Conservation (phyloP, 106 monocot species). For the Alisma plantagoaquatica region DNA sequence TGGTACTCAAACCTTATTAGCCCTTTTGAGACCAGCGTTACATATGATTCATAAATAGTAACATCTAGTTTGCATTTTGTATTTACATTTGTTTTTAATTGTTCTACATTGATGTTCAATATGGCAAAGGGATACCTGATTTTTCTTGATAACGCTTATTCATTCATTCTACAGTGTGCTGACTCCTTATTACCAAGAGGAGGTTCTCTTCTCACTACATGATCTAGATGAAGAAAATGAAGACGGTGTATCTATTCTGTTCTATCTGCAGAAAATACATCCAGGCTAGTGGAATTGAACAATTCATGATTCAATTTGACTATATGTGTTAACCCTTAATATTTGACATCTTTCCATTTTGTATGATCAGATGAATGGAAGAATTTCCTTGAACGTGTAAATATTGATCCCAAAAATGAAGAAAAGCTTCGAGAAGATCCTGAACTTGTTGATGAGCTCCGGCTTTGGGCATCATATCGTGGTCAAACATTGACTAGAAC, state of each 20-base stretch:
- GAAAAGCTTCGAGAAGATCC: conserved; percentile 40
- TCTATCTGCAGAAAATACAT: conserved; percentile 91
- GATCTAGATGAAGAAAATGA: conserved; percentile 68
- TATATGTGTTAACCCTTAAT: no score
- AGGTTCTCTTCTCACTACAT: conserved; percentile 63
- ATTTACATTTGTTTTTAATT: no score
- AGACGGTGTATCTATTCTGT: conserved; percentile 93
- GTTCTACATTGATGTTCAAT: no score
- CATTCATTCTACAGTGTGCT: conserved; percentile 48
- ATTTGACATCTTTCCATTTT: no score
- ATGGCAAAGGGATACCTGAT: no score
- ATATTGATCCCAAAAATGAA: conserved; percentile 27
- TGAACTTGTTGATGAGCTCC: conserved; percentile 55
- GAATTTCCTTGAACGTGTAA: conserved; percentile 53
- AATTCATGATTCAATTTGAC: no score
- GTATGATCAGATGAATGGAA: conserved; percentile 66
- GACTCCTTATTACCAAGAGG: conserved; percentile 81
- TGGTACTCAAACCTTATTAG: no score
- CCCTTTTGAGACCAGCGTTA: no score
- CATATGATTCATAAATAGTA: no score
- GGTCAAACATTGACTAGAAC: conserved; percentile 88
- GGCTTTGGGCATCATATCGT: conserved; percentile 91
- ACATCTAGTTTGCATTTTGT: no score
- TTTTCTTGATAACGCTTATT: no score
- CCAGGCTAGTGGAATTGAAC: conserved; percentile 66